Base-by-base conservation (phyloP, 2,329 filamentous ascomycete genomes). In the Aspergillus novoparasiticus region DNA sequence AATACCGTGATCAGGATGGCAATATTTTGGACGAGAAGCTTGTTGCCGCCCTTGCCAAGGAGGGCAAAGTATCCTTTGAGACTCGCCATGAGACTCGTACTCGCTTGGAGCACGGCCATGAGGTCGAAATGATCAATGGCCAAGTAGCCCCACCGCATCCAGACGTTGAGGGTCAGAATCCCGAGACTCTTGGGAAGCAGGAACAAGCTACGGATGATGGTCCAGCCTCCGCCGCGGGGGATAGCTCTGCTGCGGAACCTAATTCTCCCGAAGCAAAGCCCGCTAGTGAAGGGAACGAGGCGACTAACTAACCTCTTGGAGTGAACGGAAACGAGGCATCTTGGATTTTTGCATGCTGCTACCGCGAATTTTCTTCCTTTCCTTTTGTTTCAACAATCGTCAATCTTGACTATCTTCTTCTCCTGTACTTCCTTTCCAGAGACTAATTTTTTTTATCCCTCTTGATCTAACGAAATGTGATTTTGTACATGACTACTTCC, bases 21-120 rank as follows among this genome's bases (percentile, higher is more conserved):
- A 97, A 97, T 74, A 78, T 98, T 36, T 86, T 99, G 36, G 83
- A 94, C 73, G 88, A 90, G 60, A 91, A 93, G 73, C 87, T 97
- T 76, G 93, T 99, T 63, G 87, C 90, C 72, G 87, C 86, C 23
- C 87, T 99, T 36, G 68, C 76, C 28, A 75, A 76, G 50, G 87
- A 94, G 77, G 95, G 94, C 72, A 96, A 97, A 79, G 94, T 98
- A 64, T 92, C 93, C 72, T 97, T 99, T 81, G 89, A 96, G 81
- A 98, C 95, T 14, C 90, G 90, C 69, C 97, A 97, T 76, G 94
- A 98, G 83, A 97, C 94, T n/a, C 87, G 91, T 68, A 97, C 93
- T 10, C 89, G 92, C 62, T 80, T 98, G 61, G 87, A 86, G 58
- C 78, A 88, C 50, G 95, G 94, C 64, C 93, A 94, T 68, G 91